Base-by-base conservation (phyloP, 805 yeast genomes). In the Pichia rugopelliculosa region DNA sequence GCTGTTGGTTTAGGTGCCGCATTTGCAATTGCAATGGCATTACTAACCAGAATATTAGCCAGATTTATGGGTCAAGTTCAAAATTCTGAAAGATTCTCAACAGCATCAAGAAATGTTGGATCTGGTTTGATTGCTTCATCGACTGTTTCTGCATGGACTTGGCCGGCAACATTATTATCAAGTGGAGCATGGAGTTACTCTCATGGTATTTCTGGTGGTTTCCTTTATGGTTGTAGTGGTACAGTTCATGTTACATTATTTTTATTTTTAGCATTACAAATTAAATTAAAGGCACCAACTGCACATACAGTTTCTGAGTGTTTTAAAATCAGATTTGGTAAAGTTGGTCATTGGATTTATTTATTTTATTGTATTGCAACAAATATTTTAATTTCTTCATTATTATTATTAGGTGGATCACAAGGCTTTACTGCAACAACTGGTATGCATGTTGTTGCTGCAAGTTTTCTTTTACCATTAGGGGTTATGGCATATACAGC, bases 401-500 rank as follows among this genome's bases (percentile, higher is more conserved):
- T 42, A 37, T 44, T 50, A 30, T 22, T 65, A 62, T 17, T 73
- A 13, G 75, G 76, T 45, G 79, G 76, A 12, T 67, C 76, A 17
- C 71, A 68, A 39, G 73, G 66, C 13, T 62, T 73, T 53, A 41
- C 65, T 20, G 68, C 64, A 12, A 54, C 66, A 5, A 72, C 77
- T 10, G 79, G 78, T 11, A 70, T 74, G 69, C 65, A 71, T 51
- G 60, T 63, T 15, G 70, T 67, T 37, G 80, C 79, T 8, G 72
- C 76, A 0, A 61, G 68, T 48, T 67, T 73, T 49, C 54, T 75
- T 18, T 54, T 75, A 7, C 79, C 79, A 4, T 52, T 74, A 22
- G 75, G 75, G 41, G 79, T 76, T 20, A 59, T 70, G 41, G 57
- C 72, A 23, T 77, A 76, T 55, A 76, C 79, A 1, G 63, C 69